phyloP scores from a whole-genome alignment of 352 stramenopile genomes.

The Phytophthora kernoviae region DNA sequence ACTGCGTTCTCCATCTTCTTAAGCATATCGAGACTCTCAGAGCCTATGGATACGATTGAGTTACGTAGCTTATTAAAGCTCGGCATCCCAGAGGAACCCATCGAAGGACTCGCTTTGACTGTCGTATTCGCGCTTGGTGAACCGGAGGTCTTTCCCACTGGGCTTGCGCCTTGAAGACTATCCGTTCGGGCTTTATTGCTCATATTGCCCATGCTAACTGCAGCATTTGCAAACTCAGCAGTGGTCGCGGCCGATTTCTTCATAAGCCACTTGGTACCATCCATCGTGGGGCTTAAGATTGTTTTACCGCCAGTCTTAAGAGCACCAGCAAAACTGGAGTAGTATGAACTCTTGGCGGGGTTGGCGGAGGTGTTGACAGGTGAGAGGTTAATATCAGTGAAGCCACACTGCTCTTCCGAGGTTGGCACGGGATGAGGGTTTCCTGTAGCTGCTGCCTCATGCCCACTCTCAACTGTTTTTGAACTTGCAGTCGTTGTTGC shows the following conservation, averaged over 20 bases:
- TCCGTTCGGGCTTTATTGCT: constrained; percentile 27
- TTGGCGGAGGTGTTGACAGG: constrained; percentile 7
- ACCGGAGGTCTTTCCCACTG: constrained; percentile 6
- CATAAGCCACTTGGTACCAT: constrained; percentile 78
- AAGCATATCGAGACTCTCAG: constrained; percentile 75
- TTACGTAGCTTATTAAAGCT: constrained; percentile 63
- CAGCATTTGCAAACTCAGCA: constrained; percentile 35
- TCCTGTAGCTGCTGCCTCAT: neutral
- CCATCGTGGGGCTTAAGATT: constrained; percentile 64
- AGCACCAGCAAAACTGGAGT: constrained; percentile 69
- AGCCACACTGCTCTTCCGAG: constrained; percentile 11
- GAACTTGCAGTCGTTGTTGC: constrained; percentile 15
- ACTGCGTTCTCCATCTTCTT: constrained; percentile 74
- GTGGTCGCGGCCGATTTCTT: constrained; percentile 56
- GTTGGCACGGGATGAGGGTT: constrained; percentile 5
- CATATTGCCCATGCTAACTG: constrained; percentile 32
- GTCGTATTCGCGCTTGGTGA: constrained; percentile 14
- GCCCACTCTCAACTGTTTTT: constrained; percentile 12
- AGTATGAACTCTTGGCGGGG: constrained; percentile 45
- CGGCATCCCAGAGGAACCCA: constrained; percentile 24
- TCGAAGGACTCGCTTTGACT: constrained; percentile 6
- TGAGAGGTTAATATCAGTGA: constrained; percentile 34
- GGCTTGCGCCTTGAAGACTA: constrained; percentile 19
- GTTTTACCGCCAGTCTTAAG: constrained; percentile 77
- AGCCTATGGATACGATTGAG: constrained; percentile 68